phyloP scores from a whole-genome alignment of 2,329 filamentous ascomycete genomes.

The Aspergillus flavus region DNA sequence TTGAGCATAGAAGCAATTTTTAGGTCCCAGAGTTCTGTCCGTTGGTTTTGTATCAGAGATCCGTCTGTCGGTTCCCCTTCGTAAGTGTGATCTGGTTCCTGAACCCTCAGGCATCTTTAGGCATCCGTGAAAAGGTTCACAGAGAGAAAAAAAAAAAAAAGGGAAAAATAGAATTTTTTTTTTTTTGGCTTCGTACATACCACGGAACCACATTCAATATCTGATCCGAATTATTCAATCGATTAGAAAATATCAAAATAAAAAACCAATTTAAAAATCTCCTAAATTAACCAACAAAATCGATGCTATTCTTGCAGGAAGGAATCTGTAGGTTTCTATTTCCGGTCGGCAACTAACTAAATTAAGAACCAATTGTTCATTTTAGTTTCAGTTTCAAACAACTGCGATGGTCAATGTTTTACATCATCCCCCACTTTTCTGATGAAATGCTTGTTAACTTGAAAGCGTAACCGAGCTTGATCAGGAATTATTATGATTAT shows the following conservation, averaged over 20 bases:
- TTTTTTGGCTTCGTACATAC: not conserved
- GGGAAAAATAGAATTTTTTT: not conserved
- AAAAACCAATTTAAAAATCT: not conserved
- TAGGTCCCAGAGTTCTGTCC: not conserved
- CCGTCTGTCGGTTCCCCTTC: not conserved
- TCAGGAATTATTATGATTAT: not conserved
- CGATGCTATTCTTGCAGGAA: not conserved
- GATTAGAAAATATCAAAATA: not conserved
- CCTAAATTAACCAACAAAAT: not conserved
- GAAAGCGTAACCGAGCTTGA: not conserved
- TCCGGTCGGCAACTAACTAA: not conserved
- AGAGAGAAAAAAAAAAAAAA: not conserved
- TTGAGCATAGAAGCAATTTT: not conserved
- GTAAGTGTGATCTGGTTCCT: not conserved
- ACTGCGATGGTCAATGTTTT: slow-evolving; percentile 11
- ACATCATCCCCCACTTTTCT: slow-evolving; percentile 18
- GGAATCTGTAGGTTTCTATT: not conserved
- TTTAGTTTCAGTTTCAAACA: slow-evolving; percentile 4
- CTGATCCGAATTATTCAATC: not conserved
- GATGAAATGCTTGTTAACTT: slow-evolving; percentile 2
- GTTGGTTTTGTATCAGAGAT: not conserved
- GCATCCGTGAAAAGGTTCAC: slow-evolving; percentile 16
- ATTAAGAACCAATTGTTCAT: not conserved
- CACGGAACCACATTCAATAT: not conserved
- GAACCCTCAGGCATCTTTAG: slow-evolving; percentile 17